These are phyloP conservation scores for Coemansia reversa DNA, from an alignment of 192 early-diverging fungal genomes.

Conservation along the genomic window DNA sequence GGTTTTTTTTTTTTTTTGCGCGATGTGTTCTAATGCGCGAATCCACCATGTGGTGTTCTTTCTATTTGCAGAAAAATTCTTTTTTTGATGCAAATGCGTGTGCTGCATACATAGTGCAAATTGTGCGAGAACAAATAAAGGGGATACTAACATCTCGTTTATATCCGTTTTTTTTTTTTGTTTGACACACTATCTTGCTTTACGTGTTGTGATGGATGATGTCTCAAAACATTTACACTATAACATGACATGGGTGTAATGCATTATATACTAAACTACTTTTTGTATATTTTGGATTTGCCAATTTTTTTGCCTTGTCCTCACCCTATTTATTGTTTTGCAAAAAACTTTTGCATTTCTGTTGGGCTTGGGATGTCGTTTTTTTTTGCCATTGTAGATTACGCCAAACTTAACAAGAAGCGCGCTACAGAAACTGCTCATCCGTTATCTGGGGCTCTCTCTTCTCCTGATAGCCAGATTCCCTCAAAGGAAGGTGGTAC, in stretches of 20 bases:
- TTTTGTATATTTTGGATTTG: neutral
- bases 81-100: neutral
- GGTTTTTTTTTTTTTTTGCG: neutral
- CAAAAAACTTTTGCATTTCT: neutral
- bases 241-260: no score
- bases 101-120: neutral
- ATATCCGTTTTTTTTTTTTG: neutral
- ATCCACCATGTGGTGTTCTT: neutral
- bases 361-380: neutral
- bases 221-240: no score
- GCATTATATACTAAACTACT: no score
- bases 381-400: conserved; percentile 38
- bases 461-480: neutral
- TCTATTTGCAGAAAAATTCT: conserved; percentile 1
- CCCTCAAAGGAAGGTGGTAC: neutral
- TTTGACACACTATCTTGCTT: neutral
- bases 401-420: conserved; percentile 58
- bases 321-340: neutral
- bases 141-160: neutral
- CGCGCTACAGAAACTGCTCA: conserved; percentile 36
- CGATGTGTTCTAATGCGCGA: neutral
- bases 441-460: conserved; percentile 9
- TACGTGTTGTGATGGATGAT: neutral
- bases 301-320: conserved; percentile 11
- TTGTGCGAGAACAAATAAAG: neutral